Evolutionary conservation across 2,329 filamentous ascomycete genomes (phyloP).

Genomic region (Fusarium camptoceras): DNA sequence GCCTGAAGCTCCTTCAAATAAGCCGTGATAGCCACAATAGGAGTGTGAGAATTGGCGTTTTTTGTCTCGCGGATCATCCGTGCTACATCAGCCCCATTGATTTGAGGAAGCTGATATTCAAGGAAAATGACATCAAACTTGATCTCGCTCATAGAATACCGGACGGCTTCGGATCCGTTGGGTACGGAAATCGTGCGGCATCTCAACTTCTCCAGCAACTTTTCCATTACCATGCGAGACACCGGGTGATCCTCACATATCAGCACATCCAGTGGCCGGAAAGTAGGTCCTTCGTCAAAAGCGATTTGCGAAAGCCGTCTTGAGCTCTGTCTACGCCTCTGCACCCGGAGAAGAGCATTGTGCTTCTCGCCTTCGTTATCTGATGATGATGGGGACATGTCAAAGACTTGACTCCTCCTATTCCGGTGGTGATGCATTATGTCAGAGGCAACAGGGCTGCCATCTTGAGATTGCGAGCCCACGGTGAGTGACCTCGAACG

Average conservation of each 20-base stretch:
- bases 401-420: constrained; percentile 91
- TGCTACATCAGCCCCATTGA: constrained; percentile 94
- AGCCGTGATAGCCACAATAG: constrained; percentile 95
- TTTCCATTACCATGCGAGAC: constrained; percentile 98
- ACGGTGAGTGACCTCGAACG: constrained; percentile 91
- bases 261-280: constrained; percentile 90
- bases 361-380: constrained; percentile 96
- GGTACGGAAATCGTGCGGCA: constrained; percentile 93
- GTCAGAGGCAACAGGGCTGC: constrained; percentile 77
- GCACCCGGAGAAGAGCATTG: constrained; percentile 89
- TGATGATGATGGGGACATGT: constrained; percentile 96
- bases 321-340: constrained; percentile 95
- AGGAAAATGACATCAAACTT: constrained; percentile 99
- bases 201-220: constrained; percentile 91
- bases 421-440: constrained; percentile 85
- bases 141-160: constrained; percentile 95
- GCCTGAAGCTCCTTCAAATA: constrained; percentile 98
- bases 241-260: constrained; percentile 99
- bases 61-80: constrained; percentile 98
- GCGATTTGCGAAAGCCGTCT: constrained; percentile 92
- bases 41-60: constrained; percentile 93
- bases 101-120: constrained; percentile 93
- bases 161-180: constrained; percentile 90
- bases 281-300: constrained; percentile 83
- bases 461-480: constrained; percentile 94